Evolutionary conservation across 305 asterid species (phyloP), one percentile per base, ranked within the genome.

Genomic region (Fraxinus albicans): DNA sequence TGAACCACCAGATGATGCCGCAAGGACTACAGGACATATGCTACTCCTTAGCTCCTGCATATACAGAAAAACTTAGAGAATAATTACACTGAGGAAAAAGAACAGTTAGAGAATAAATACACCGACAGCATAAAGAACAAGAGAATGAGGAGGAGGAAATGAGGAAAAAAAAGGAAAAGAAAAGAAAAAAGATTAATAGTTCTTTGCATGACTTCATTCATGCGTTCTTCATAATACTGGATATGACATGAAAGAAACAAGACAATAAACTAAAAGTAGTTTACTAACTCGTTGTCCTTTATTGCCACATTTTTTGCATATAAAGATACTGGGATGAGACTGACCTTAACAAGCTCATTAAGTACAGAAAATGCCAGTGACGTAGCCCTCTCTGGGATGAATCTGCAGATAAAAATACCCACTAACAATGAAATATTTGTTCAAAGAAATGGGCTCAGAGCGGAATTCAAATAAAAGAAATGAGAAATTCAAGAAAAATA

Each of bases 1-100:
- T 50, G 98, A 95, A 83, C 97, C 99, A 84, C 97, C 99, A 80
- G 96, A 89, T 80, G 90, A 82, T 69, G 97, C 87, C 75, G 91
- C 91, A 74, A 94, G 90, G 80, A 95, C 95, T 42, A 95, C 91
- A 79, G 99, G 99, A 81, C 94, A 90, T 63, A 91, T 88, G 44
- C 88, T 90, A 82, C 86, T 35, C 87, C 94, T 85, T 86, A 95
- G 91, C 86, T 95, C 95, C 99, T 95, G 77, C 63, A 78, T 34
- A 53, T 29, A 80, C 74, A 50, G 12, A 81, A 81, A 84, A 44
- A 76, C 47, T 69, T 60, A 34, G 27, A 80, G 38, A 83, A 36
- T 69, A 81, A 76, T 13, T 8, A 63, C 74, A 81, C 70, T 40
- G 13, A 65, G 29, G 50, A 70, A 73, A 78, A 78, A 19, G 3